Base-by-base conservation (phyloP, 176 grass and related monocot genomes). In the Ananas comosus region DNA sequence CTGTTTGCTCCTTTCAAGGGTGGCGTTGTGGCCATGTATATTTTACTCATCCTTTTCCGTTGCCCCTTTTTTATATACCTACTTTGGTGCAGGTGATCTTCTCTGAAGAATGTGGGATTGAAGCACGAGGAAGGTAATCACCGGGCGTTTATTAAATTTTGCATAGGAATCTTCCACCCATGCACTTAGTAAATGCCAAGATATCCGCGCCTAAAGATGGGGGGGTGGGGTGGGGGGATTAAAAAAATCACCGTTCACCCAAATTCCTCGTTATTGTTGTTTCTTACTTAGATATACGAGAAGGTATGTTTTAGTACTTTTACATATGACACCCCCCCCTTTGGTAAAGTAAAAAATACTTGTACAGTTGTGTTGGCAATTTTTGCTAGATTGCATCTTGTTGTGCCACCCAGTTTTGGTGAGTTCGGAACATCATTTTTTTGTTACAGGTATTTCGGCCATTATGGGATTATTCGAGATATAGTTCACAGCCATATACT, bases 401-500 rank as follows among this genome's bases (percentile, higher is more conserved):
- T 61, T 9, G 21, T 61, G n/a, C 56, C 7, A 22, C 16, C 56
- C n/a, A 22, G 21, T 19, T 19, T 17, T 61, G 56, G 19, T 59
- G 14, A 59, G 19, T 17, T 59, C n/a, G n/a, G n/a, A 61, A 61
- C 21, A 61, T 17, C 56, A 23, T 23, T 69, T 24, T 48, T 72
- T 68, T 21, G 19, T 49, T 61, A 29, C 63, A 96, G 88, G 82
- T 96, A 96, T 72, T 96, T 96, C 11, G 83, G 82, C 74, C 81
- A 81, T 24, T 96, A 96, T 77, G 93, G n/a, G 48, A 90, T 88
- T 76, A 85, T 96, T 23, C 81, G 93, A 54, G 93, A 96, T 78
- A 87, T 96, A 73, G 83, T 96, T 69, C 89, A 96, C 18, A 96
- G 76, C 75, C 93, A 96, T 76, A 87, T 92, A 71, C 86, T 96